Evolutionary conservation across 495 filamentous ascomycete species (phyloP), one percentile per base, ranked within the genome.

Genomic region (Podospora comata): DNA sequence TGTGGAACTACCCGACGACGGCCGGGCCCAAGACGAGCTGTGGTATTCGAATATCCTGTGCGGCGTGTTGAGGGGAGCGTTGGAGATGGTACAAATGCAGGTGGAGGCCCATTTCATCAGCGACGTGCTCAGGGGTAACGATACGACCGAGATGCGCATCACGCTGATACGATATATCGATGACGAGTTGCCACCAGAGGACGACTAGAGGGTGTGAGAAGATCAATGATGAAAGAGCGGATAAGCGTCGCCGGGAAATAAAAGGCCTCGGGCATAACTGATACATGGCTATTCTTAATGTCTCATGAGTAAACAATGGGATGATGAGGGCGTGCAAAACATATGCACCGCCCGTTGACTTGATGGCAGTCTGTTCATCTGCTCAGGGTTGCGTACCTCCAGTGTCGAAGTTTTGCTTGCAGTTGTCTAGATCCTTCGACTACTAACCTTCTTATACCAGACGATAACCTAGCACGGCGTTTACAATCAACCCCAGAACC

Each of bases 61-160:
- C 72, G 95, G 95, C 54, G 90, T 99, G 28, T 81, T 99, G 57
- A 83, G 94, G 72, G 95, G 95, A 5, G 88, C 95, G 5, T 79
- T 98, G 66, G 95, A 99, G 83, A 99, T 99, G 95, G 96, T 99
- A 44, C 95, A 97, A 85, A 96, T 98, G 93, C 95, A 99, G 82
- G 92, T 98, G 23, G 95, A 99, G 76, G 93, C 92, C 39, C 93
- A 97, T 75, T 99, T 97, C 77, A 90, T 97, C 74, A 97, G 93
- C 79, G 95, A 99, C 76, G 87, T 97, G 66, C 81, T 99, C 57
- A 89, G 93, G 58, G 95, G 95, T 1, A 93, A 97, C 73, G 95
- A 99, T 77, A 92, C 90, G 20, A 98, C 95, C 1, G 95, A 99
- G 85, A 97, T 99, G 92, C 86, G 95, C 74, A 89, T 99, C 75